Conservation (phyloP, 73 alveolate genomes). For the Blepharisma japonicum region DNA sequence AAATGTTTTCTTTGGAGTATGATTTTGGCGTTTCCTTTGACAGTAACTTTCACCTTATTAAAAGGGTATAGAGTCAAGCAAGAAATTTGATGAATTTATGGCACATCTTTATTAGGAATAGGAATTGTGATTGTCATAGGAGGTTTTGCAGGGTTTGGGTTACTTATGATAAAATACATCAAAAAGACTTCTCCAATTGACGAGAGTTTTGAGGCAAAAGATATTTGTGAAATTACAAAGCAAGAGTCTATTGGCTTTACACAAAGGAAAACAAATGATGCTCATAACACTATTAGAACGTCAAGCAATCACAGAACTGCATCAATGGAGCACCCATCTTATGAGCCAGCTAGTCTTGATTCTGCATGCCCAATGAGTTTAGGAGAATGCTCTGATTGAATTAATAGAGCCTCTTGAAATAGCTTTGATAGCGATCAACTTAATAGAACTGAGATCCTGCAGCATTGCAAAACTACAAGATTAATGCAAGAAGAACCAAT, state of each 20-base stretch:
- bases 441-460: too few species aligned
- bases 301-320: too few species aligned
- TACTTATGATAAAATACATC: not conserved
- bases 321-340: too few species aligned
- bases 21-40: slow-evolving; percentile 12
- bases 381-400: too few species aligned
- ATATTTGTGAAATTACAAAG: not conserved
- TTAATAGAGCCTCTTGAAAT: too few species aligned
- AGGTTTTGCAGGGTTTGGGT: not conserved
- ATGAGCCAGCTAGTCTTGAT: too few species aligned
- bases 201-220: not conserved
- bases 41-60: not conserved
- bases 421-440: too few species aligned
- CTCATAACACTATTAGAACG: too few species aligned
- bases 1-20: not conserved
- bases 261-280: not conserved
- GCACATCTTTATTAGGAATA: not conserved
- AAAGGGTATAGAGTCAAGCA: not conserved
- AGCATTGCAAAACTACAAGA: too few species aligned
- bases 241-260: not conserved
- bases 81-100: not conserved
- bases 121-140: not conserved
- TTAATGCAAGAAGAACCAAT: too few species aligned
- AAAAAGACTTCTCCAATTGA: not conserved
- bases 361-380: too few species aligned